phyloP scores from a whole-genome alignment of 495 filamentous ascomycete species.

The Penicillium macrosclerotiorum region DNA sequence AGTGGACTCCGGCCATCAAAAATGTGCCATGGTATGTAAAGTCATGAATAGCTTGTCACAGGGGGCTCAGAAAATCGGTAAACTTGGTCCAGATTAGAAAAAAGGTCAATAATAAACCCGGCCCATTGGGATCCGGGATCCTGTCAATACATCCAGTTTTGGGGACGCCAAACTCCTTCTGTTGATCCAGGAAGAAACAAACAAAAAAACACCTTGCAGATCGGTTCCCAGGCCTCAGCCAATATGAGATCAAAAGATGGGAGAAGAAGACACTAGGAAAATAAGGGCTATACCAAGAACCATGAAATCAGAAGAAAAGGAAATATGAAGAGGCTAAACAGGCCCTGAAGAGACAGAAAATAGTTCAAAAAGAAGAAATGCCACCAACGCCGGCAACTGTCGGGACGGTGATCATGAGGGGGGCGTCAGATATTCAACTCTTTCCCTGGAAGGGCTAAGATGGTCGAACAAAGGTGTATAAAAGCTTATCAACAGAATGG shows the following conservation, averaged over 20 bases:
- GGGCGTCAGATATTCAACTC: constrained; percentile 15
- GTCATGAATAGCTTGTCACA: too few species aligned
- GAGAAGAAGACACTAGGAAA: neutral
- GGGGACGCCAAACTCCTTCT: constrained; percentile 18
- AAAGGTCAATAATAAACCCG: neutral
- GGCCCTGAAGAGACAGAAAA: neutral
- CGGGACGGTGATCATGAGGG: constrained; percentile 19
- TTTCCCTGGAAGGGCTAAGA: neutral
- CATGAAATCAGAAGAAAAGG: constrained; percentile 2
- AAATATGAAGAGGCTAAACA: too few species aligned
- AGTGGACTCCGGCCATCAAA: too few species aligned
- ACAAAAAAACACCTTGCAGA: constrained; percentile 6
- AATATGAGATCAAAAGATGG: constrained; percentile 2
- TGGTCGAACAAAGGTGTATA: neutral
- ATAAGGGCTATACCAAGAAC: neutral
- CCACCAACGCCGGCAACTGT: constrained; percentile 20
- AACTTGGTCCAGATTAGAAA: neutral
- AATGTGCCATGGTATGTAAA: too few species aligned
- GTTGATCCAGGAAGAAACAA: constrained; percentile 10
- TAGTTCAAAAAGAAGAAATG: constrained; percentile 8
- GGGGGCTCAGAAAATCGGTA: too few species aligned
- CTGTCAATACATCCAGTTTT: constrained; percentile 14
- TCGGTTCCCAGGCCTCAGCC: neutral
- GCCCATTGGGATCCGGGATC: neutral
- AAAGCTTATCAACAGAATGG: constrained; percentile 18